Percentiles rank a stretch among this genome's conserved stretches.
Evolutionary conservation across 73 alveolate genomes (phyloP).

Genomic region (Diophrys appendiculata): DNA sequence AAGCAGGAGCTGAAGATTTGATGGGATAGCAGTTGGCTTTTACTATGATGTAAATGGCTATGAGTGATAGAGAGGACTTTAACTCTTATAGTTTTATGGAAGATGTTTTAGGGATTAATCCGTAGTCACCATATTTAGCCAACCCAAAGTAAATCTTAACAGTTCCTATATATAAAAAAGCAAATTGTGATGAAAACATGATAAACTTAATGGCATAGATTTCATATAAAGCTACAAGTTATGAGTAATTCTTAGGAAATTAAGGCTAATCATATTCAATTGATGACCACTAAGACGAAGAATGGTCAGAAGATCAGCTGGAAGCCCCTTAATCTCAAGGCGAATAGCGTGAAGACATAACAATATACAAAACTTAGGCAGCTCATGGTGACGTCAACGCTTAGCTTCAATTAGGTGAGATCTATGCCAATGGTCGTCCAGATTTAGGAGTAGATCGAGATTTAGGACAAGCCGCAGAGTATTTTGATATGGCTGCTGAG

Average conservation of each 20-base stretch:
- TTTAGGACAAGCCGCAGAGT: background rate
- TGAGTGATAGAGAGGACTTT: background rate
- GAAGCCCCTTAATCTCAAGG: background rate
- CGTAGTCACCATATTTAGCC: background rate
- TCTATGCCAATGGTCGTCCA: background rate
- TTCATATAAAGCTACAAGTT: background rate
- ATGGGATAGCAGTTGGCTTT: background rate
- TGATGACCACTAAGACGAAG: background rate
- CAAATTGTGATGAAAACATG: background rate
- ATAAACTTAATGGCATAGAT: background rate
- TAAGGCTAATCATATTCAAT: too few species aligned
- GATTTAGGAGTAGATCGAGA: background rate
- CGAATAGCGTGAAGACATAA: background rate
- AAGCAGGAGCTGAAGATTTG: background rate
- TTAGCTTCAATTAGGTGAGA: background rate
- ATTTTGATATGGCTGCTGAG: background rate
- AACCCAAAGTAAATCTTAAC: background rate
- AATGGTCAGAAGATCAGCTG: background rate
- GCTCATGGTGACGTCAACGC: background rate
- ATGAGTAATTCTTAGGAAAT: background rate
- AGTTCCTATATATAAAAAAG: background rate
- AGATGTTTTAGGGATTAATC: background rate
- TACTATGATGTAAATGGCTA: background rate
- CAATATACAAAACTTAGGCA: background rate
- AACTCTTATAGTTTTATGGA: background rate